Evolutionary conservation across 208 protist genomes (phyloP), one percentile per base, ranked within the genome.

Genomic region (Leishmania arabica): DNA sequence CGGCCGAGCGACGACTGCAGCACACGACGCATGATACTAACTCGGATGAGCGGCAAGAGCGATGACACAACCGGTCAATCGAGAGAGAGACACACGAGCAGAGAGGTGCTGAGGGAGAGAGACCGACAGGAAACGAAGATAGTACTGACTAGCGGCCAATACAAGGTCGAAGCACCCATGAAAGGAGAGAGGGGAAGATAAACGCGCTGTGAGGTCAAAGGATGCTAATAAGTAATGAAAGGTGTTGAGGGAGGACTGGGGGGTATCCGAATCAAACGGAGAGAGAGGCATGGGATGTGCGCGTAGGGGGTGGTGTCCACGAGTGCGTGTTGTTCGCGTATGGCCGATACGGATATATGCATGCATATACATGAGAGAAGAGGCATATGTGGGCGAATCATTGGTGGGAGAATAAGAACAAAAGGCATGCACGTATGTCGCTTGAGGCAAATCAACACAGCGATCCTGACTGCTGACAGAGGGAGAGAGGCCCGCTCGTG

Each of bases 21-120:
- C 1, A 70, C 80, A 24, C 75, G 80, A 31, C 75, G 80, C 80
- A 84, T 84, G 24, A n/a, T 70, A 42, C 37, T n/a, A 17, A 37
- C 1, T 17, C 17, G 0, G 21, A 64, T 24, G 31, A 64, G 3
- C n/a, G 34, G 72, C 21, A 31, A 45, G 19, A 64, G 19, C 7
- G 51, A 42, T 31, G 34, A 37, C 13, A 53, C 40, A 74, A 37
- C 31, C 8, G 0, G 40, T n/a, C 24, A 3, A 40, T 0, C 5
- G 45, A 19, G 68, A 21, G 68, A 21, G 21, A 74, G 34, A 70
- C 65, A 27, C 15, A 47, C 65, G 37, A 11, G 37, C 65, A 47
- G 65, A 47, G 65, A 70, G 24, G 24, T 11, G 17, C 51, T 24
- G 19, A 70, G 65, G 15, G 65, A n/a, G 37, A 34, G 65, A 37